Conservation (phyloP, 2,329 filamentous ascomycete species). For the Metarhizium album region DNA sequence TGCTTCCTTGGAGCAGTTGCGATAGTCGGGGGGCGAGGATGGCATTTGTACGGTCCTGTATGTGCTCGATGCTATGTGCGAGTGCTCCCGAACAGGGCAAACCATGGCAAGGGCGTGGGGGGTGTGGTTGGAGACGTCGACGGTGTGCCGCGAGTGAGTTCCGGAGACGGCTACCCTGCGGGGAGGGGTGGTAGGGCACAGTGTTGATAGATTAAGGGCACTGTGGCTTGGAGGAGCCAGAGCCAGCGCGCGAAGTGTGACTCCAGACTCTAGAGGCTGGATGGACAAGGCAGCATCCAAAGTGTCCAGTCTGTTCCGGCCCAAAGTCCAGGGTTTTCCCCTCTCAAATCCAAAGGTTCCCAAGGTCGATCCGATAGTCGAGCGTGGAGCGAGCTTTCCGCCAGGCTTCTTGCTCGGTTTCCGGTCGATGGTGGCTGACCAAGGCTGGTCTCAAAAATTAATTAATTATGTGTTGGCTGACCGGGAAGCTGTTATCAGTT, state of each 20-base stretch:
- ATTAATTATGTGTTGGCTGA: neutral
- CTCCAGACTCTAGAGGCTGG: neutral
- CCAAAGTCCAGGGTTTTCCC: conserved; percentile 10
- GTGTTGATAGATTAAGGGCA: neutral
- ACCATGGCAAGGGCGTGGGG: conserved; percentile 13
- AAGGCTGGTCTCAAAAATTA: conserved; percentile 2
- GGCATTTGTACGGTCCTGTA: conserved; percentile 42
- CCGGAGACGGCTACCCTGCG: neutral
- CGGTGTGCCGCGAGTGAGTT: conserved; percentile 6
- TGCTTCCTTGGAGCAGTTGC: conserved; percentile 37
- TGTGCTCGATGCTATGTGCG: neutral
- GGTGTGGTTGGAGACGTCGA: conserved; percentile 11
- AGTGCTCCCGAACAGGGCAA: neutral
- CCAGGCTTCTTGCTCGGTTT: neutral
- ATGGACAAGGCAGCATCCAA: neutral
- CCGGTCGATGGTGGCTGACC: conserved; percentile 1
- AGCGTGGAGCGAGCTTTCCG: neutral
- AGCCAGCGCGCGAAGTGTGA: conserved; percentile 12
- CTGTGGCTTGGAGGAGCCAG: conserved; percentile 6
- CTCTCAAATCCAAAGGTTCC: neutral
- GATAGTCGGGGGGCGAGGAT: conserved; percentile 52
- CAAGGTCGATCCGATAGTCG: neutral
- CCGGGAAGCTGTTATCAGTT: neutral
- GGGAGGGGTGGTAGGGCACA: neutral
- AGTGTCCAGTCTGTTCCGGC: conserved; percentile 3